phyloP scores from a whole-genome alignment of 2,329 filamentous ascomycete species.

The Emergomyces orientalis region DNA sequence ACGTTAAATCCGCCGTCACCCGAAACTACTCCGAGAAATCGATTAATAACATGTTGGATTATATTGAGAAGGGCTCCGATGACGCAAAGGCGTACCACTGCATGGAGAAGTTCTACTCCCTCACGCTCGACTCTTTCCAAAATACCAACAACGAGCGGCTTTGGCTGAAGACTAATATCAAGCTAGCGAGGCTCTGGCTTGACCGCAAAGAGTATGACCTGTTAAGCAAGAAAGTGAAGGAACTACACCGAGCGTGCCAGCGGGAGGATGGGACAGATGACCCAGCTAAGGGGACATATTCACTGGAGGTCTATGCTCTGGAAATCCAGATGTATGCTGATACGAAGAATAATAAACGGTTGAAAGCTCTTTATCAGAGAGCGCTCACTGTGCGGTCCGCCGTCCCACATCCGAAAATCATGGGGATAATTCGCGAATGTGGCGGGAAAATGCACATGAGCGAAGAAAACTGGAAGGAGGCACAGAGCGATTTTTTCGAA shows the following conservation, averaged over 20 bases:
- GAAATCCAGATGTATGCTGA: constrained; percentile 99
- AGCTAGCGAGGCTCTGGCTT: constrained; percentile 81
- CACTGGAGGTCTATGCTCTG: constrained; percentile 87
- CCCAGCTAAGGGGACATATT: constrained; percentile 91
- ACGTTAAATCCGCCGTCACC: constrained; percentile 93
- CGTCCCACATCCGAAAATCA: constrained; percentile 95
- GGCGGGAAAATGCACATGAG: constrained; percentile 99
- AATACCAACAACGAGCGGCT: constrained; percentile 94
- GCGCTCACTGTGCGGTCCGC: constrained; percentile 91
- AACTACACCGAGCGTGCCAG: constrained; percentile 84
- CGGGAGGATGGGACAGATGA: constrained; percentile 71
- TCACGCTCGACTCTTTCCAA: constrained; percentile 90
- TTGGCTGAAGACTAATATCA: constrained; percentile 98
- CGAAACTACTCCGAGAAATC: constrained; percentile 98
- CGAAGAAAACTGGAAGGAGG: constrained; percentile 98
- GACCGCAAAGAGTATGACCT: constrained; percentile 81
- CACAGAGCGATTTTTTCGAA: constrained; percentile 96
- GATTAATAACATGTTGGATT: constrained; percentile 98
- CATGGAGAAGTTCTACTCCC: constrained; percentile 91
- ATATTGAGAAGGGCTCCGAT: constrained; percentile 84
- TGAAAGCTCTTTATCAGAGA: constrained; percentile 86
- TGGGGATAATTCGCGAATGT: constrained; percentile 97
- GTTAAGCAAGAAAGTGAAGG: constrained; percentile 72
- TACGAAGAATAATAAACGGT: constrained; percentile 91
- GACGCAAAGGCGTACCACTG: constrained; percentile 62